Evolutionary conservation across 176 grass and related monocot genomes (phyloP).

Genomic region (bread wheat (Triticum aestivum)): DNA sequence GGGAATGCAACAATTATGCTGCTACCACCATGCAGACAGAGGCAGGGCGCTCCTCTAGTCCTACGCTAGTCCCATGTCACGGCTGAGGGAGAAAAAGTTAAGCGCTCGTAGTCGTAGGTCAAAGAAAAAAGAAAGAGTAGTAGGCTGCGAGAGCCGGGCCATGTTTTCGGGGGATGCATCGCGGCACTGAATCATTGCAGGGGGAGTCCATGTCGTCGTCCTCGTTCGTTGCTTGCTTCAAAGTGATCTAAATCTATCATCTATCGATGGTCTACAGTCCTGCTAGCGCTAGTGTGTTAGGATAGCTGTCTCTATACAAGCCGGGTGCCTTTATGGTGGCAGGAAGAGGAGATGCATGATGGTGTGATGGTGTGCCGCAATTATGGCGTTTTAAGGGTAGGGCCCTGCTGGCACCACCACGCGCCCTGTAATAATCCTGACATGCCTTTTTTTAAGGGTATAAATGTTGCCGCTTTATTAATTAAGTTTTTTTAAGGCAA

Average conservation of each 20-base stretch:
- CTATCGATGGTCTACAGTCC: not conserved
- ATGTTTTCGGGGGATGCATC: constrained; percentile 4
- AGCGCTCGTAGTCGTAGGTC: not conserved
- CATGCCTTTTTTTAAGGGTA: not conserved
- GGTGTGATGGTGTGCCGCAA: not conserved
- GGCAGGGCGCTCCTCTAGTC: not conserved
- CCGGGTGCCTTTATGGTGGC: not conserved
- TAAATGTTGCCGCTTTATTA: too few species aligned
- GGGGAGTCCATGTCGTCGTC: not conserved
- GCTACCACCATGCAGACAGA: not conserved
- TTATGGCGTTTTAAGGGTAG: constrained; percentile 13
- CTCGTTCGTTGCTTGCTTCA: constrained; percentile 6
- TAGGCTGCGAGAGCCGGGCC: not conserved
- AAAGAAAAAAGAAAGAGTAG: not conserved
- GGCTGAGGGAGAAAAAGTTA: not conserved
- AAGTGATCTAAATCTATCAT: not conserved
- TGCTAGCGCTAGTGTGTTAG: not conserved
- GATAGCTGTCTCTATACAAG: not conserved
- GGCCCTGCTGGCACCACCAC: not conserved
- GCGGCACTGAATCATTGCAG: constrained; percentile 29
- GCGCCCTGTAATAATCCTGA: not conserved
- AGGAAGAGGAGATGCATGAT: not conserved
- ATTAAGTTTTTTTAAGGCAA: too few species aligned
- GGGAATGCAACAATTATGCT: constrained; percentile 8
- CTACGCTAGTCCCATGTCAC: not conserved